A percentile compares a stretch with the other conserved stretches of the same genome.
These are phyloP conservation scores for Pulveroboletus sp. DNA, from an alignment of 768 basidiomycete genomes.

Conservation along the genomic window DNA sequence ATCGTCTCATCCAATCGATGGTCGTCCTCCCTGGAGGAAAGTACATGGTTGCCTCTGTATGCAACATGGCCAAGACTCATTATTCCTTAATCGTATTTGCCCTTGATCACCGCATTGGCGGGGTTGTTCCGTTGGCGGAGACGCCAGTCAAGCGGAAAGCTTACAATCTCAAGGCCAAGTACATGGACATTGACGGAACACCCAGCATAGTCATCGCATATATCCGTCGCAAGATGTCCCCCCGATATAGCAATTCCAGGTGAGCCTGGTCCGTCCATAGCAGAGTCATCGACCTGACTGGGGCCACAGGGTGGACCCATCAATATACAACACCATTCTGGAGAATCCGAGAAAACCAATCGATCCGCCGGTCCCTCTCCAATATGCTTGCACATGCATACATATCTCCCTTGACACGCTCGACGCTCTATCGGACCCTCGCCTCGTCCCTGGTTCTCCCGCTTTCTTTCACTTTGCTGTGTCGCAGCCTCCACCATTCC, in stretches of 20 bases:
- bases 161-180: constrained; percentile 56
- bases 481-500: constrained; percentile 38
- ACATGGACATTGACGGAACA: constrained; percentile 41
- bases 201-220: constrained; percentile 57
- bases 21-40: constrained; percentile 62
- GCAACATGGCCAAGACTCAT: constrained; percentile 38
- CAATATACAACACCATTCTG: constrained; percentile 28
- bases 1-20: constrained; percentile 47
- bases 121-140: constrained; percentile 44
- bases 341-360: constrained; percentile 34
- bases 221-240: constrained; percentile 34
- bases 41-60: constrained; percentile 58
- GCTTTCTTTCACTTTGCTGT: constrained; percentile 35
- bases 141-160: constrained; percentile 47
- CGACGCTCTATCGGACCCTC: constrained; percentile 42
- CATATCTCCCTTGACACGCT: constrained; percentile 39
- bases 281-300: not conserved
- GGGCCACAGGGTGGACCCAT: constrained; percentile 26
- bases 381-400: constrained; percentile 43
- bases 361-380: constrained; percentile 40
- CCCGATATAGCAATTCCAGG: constrained; percentile 15
- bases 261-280: constrained; percentile 2
- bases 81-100: constrained; percentile 52
- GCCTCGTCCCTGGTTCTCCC: constrained; percentile 33
- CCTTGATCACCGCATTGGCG: constrained; percentile 48